Conservation (phyloP, 2,329 filamentous ascomycete genomes). For the Achaetomium macrosporum region DNA sequence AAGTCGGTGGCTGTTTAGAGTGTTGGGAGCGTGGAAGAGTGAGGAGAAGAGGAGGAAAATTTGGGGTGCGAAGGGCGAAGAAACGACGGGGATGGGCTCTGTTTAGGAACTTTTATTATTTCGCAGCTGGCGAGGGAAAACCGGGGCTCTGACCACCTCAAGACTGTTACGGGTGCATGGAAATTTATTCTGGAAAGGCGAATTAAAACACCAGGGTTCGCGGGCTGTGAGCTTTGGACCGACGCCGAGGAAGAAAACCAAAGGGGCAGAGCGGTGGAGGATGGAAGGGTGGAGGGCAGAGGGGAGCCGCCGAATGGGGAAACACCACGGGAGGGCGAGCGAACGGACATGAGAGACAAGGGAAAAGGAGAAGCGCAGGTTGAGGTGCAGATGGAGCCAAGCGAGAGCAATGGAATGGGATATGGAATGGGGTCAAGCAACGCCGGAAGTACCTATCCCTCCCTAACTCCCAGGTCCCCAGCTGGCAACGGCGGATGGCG, state of each 20-base stretch:
- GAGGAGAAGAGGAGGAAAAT: conserved; percentile 30
- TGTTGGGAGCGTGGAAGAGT: conserved; percentile 33
- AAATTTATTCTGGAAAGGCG: conserved; percentile 27
- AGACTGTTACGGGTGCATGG: conserved; percentile 32
- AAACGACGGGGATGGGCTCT: conserved; percentile 44
- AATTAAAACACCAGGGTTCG: conserved; percentile 25
- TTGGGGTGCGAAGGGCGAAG: conserved; percentile 32
- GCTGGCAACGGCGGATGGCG: too few relatives aligned
- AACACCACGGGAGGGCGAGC: not conserved
- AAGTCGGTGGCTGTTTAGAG: conserved; percentile 27
- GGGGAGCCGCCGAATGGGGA: not conserved
- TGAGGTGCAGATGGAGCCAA: conserved; percentile 11
- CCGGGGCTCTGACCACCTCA: conserved; percentile 37
- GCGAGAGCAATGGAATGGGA: not conserved
- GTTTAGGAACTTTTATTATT: conserved; percentile 43
- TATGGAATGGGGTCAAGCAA: too few relatives aligned
- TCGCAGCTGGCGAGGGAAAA: conserved; percentile 42
- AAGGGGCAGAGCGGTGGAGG: not conserved
- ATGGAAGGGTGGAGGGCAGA: too few relatives aligned
- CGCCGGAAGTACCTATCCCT: too few relatives aligned
- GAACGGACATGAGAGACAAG: not conserved
- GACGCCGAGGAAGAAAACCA: not conserved
- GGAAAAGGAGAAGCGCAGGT: not conserved
- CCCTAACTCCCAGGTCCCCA: too few relatives aligned
- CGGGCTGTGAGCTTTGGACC: not conserved